Evolutionary conservation across 345 rosid genomes (phyloP).

Genomic region (Eucalyptus sp.): DNA sequence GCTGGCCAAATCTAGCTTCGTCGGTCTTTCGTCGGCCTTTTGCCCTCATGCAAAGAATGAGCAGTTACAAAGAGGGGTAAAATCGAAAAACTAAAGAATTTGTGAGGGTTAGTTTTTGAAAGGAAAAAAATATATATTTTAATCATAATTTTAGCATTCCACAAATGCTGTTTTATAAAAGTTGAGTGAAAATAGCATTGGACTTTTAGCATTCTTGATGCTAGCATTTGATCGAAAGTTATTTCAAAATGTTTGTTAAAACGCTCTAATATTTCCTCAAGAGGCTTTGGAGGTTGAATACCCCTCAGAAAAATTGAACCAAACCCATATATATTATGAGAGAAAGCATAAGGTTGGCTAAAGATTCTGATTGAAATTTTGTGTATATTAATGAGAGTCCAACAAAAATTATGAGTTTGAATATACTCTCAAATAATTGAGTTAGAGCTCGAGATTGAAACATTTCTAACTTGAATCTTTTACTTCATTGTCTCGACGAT

Average conservation of each 20-base stretch:
- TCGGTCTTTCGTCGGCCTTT: rapidly evolving
- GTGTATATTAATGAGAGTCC: neutral
- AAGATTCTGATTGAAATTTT: neutral
- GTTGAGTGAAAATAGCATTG: too few species aligned
- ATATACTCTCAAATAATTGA: neutral
- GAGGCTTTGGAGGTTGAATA: too few species aligned
- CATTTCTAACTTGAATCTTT: neutral
- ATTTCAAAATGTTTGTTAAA: too few species aligned
- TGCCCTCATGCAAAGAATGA: too few species aligned
- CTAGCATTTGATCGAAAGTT: rapidly evolving
- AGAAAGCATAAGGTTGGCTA: neutral
- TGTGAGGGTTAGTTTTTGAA: too few species aligned
- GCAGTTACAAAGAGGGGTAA: too few species aligned
- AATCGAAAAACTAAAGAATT: too few species aligned
- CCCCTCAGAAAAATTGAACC: too few species aligned
- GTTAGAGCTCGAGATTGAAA: neutral
- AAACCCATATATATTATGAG: neutral
- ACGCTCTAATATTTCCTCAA: too few species aligned
- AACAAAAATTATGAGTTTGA: neutral
- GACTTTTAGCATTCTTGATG: rapidly evolving
- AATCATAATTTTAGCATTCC: too few species aligned
- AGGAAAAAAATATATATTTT: too few species aligned
- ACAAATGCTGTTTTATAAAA: rapidly evolving
- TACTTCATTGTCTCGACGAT: neutral
- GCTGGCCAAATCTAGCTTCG: rapidly evolving